Percentiles rank a stretch among this genome's conserved stretches.
These are phyloP conservation scores for Stachybotrys elegans DNA, from an alignment of 2,329 filamentous ascomycete species.

Conservation along the genomic window DNA sequence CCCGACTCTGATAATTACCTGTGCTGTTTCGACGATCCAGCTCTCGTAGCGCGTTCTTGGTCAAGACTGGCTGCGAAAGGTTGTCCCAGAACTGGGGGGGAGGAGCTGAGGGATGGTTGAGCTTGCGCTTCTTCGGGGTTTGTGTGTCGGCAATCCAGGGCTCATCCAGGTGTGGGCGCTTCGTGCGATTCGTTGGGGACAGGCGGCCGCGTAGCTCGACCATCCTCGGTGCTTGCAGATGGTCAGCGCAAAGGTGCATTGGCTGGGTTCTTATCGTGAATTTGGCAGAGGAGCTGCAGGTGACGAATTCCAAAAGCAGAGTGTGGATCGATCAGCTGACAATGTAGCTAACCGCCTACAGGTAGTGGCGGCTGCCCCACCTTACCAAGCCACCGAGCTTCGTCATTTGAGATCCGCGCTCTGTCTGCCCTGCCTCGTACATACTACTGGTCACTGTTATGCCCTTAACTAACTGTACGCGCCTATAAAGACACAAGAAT, in stretches of 20 bases:
- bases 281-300: background rate
- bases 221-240: conserved; percentile 6
- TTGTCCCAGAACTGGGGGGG: conserved; percentile 7
- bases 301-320: background rate
- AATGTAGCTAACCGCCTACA: background rate
- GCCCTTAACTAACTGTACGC: background rate
- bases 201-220: conserved; percentile 3
- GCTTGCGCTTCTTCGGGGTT: conserved; percentile 7
- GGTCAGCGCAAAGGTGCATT: conserved; percentile 7
- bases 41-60: conserved; percentile 6
- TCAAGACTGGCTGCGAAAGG: conserved; percentile 5
- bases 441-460: background rate
- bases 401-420: background rate
- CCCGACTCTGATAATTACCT: background rate
- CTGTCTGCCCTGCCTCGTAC: background rate
- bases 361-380: background rate
- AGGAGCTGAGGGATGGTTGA: conserved; percentile 7
- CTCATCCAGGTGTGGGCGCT: conserved; percentile 5
- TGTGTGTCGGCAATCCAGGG: conserved; percentile 3
- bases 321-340: background rate
- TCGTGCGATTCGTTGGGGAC: conserved; percentile 6
- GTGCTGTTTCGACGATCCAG: conserved; percentile 5
- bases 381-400: background rate
- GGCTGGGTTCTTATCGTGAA: background rate
- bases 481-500: background rate